These are phyloP conservation scores for Castanea mollissima DNA, from an alignment of 306 rosid species.

Conservation along the genomic window DNA sequence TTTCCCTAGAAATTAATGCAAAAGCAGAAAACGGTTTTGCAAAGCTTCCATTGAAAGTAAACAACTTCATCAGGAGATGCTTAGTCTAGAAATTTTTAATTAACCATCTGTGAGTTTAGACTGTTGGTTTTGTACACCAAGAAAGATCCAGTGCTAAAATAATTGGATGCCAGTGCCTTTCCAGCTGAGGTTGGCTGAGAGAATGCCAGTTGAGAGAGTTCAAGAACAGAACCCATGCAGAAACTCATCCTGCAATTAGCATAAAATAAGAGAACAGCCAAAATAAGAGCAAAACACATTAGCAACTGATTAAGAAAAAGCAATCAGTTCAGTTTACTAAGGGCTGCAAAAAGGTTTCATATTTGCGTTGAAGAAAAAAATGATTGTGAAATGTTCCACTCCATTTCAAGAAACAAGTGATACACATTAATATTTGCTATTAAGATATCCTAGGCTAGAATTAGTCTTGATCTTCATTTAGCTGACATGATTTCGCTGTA, in stretches of 20 bases:
- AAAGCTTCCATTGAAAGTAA: too few species aligned
- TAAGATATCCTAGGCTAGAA: not conserved
- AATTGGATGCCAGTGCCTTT: conserved; percentile 64
- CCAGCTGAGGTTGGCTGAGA: conserved; percentile 81
- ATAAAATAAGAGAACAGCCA: conserved; percentile 4
- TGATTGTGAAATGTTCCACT: too few species aligned
- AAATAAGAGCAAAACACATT: not conserved
- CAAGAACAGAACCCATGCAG: conserved; percentile 46
- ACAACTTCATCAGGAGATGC: too few species aligned
- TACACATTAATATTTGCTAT: not conserved
- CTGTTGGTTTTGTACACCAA: conserved; percentile 56
- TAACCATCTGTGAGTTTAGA: not conserved
- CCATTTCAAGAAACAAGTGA: not conserved
- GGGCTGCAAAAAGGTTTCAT: not conserved
- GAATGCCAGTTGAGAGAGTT: conserved; percentile 63
- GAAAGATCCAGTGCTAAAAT: conserved; percentile 49
- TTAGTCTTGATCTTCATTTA: not conserved
- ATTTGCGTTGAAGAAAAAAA: not conserved
- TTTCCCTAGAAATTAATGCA: not conserved
- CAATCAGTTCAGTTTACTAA: not conserved
- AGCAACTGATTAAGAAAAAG: conserved; percentile 2
- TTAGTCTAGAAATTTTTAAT: not conserved
- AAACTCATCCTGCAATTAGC: conserved; percentile 59
- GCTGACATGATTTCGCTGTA: not conserved
- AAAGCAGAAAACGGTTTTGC: not conserved